A percentile compares a stretch with the other conserved stretches of the same genome.
phyloP scores from a whole-genome alignment of 352 stramenopile genomes.

The Elongisporangium anandrum region DNA sequence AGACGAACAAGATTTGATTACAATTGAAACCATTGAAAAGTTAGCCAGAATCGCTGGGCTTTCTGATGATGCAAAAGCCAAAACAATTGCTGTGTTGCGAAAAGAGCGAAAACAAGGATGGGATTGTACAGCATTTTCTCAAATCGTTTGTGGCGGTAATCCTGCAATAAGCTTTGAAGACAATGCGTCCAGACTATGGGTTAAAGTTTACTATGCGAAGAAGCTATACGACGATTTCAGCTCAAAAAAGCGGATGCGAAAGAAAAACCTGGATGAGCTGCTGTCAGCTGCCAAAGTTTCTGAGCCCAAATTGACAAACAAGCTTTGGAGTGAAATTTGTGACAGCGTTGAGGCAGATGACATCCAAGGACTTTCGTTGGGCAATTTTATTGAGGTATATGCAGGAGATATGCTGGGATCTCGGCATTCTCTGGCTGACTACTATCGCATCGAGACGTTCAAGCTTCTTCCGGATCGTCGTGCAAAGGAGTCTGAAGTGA shows the following conservation, averaged over 20 bases:
- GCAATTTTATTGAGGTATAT: constrained; percentile 41
- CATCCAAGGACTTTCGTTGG: constrained; percentile 21
- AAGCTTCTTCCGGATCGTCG: constrained; percentile 38
- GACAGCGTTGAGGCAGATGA: constrained; percentile 30
- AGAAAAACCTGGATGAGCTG: constrained; percentile 36
- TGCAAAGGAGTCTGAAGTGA: constrained; percentile 19
- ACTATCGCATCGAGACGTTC: constrained; percentile 58
- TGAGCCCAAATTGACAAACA: constrained; percentile 32
- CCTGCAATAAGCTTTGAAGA: constrained; percentile 25
- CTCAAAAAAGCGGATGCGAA: constrained; percentile 29
- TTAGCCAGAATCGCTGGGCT: constrained; percentile 32
- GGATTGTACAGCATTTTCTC: constrained; percentile 30
- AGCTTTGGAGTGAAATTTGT: constrained; percentile 37
- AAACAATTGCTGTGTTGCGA: constrained; percentile 18
- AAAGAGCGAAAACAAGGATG: constrained; percentile 16
- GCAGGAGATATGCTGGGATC: constrained; percentile 28
- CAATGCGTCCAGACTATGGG: constrained; percentile 33
- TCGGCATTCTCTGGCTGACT: constrained; percentile 38
- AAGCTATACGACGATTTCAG: constrained; percentile 43
- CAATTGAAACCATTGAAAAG: constrained; percentile 26
- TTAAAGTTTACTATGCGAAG: constrained; percentile 47
- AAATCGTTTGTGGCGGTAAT: constrained; percentile 35
- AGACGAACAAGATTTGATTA: constrained; percentile 22
- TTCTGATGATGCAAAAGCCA: constrained; percentile 13
- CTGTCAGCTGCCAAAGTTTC: constrained; percentile 30